Base-by-base conservation (phyloP, 257 asterid genomes). In the Solanum medicagineum region DNA sequence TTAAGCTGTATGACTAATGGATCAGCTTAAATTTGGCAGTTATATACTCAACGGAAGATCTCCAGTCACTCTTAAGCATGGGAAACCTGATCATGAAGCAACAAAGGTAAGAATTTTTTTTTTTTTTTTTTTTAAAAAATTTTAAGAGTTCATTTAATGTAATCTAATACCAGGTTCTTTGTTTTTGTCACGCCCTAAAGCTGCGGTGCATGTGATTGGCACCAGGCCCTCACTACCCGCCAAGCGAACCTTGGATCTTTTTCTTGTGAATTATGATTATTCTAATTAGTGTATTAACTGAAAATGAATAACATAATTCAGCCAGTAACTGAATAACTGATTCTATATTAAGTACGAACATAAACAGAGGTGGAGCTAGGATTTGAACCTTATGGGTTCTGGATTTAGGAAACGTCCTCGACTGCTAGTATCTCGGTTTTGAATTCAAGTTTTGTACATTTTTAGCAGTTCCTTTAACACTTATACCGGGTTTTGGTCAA, bases 21-120 rank as follows among this genome's bases (percentile, higher is more conserved):
- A 55, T 86, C 44, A 79, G 70, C 56, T 84, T 70, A 87, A 84
- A 77, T 56, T 86, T 86, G 81, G 81, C 91, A 96, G 98, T 89
- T 96, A 96, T 86, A 56, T 96, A 87, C 88, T 92, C 94, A 93
- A 86, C 89, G 99, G 98, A 83, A 91, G 91, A 91, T 95, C 95
- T 86, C 98, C 97, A 16, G 93, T 95, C 98, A 96, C 98, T 1
- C 89, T 96, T 91, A 94, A 89, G 90, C 99, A 96, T 91, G 99
- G 98, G 81, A 93, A 90, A 88, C 98, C 98, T 53, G 98, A 96
- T 87, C 97, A 96, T 59, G 94, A 90, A 89, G 93, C 98, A 85
- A 94, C 94, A 69, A 90, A 90, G 83, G 99, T 95, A 89, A 89
- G 95, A 71, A 40, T 84, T 83, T 69, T 62, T 51, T 45, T 51